Percentiles rank a stretch among this genome's conserved stretches.
Conservation (phyloP, 805 yeast species). For the Huiozyma naganishii region DNA sequence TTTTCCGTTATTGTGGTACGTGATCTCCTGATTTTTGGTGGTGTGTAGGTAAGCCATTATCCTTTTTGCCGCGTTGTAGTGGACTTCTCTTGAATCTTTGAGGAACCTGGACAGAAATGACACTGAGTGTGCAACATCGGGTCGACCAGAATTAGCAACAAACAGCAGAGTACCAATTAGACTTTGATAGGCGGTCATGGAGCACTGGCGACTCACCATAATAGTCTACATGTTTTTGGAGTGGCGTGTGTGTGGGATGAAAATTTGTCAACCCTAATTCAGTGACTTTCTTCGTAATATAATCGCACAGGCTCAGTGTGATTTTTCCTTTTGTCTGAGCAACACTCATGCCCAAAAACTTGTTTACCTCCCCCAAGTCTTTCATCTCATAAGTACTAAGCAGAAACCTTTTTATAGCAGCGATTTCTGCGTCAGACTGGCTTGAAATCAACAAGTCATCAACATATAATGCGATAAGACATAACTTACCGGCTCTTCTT, state of each 20-base stretch:
- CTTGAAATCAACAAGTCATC: slow-evolving; percentile 6
- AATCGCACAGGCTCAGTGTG: slow-evolving; percentile 1
- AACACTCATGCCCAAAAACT: slow-evolving; percentile 6
- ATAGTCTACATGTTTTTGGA: background rate
- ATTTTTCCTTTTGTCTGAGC: background rate
- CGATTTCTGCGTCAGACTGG: background rate
- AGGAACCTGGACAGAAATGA: slow-evolving; percentile 5
- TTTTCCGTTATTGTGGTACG: background rate
- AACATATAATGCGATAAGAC: slow-evolving; percentile 3
- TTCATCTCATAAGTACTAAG: slow-evolving; percentile 1
- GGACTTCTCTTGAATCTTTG: slow-evolving; percentile 4
- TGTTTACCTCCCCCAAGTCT: slow-evolving; percentile 3
- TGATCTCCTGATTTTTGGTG: background rate
- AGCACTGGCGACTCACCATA: background rate
- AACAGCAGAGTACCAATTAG: slow-evolving; percentile 4
- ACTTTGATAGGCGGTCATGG: slow-evolving; percentile 3
- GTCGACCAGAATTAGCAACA: slow-evolving; percentile 7
- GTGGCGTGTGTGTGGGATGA: background rate
- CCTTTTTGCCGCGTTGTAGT: slow-evolving; percentile 3
- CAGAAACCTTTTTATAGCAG: background rate
- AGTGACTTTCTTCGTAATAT: slow-evolving; percentile 1
- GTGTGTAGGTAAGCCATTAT: slow-evolving; percentile 4
- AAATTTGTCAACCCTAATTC: no score
- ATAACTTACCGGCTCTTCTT: background rate
- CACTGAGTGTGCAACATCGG: slow-evolving; percentile 6